Conservation (phyloP, 2,329 filamentous ascomycete species). For the Sporothrix brunneoviolacea region DNA sequence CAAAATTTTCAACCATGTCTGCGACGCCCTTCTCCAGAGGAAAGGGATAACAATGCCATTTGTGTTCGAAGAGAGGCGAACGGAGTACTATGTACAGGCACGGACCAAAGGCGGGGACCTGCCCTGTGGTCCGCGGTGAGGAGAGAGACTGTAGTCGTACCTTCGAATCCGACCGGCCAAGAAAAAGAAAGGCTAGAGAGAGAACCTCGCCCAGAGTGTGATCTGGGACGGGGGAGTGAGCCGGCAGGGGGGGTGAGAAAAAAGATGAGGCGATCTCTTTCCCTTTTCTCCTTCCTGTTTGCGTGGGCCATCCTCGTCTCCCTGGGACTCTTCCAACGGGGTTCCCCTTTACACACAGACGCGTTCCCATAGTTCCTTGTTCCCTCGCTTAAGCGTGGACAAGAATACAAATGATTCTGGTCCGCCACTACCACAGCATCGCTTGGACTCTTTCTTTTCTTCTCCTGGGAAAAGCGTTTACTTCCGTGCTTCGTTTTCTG, state of each 20-base stretch:
- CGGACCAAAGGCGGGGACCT: too few species aligned
- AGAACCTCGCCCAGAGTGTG: constrained; percentile 3
- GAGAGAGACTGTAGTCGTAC: too few species aligned
- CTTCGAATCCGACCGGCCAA: too few species aligned
- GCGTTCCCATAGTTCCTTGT: constrained; percentile 1
- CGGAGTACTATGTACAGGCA: too few species aligned
- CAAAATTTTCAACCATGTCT: neutral
- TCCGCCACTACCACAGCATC: constrained; percentile 1
- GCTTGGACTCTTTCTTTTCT: constrained; percentile 1
- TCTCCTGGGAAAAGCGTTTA: too few species aligned
- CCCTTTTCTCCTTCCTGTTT: neutral
- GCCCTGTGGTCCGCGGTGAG: too few species aligned
- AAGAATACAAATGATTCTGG: constrained; percentile 12
- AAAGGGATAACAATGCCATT: too few species aligned
- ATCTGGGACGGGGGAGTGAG: constrained; percentile 6
- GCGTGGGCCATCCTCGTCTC: neutral
- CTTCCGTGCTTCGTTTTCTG: too few species aligned
- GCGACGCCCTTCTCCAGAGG: too few species aligned
- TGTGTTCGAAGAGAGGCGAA: too few species aligned
- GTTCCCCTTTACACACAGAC: constrained; percentile 1
- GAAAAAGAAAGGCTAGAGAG: neutral
- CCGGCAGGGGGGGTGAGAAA: constrained; percentile 4
- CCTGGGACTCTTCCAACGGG: neutral
- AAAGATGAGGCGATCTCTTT: constrained; percentile 8
- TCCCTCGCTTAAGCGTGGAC: neutral